Evolutionary conservation across 495 filamentous ascomycete genomes (phyloP), one percentile per base, ranked within the genome.

Genomic region (Daldinia bambusicola): DNA sequence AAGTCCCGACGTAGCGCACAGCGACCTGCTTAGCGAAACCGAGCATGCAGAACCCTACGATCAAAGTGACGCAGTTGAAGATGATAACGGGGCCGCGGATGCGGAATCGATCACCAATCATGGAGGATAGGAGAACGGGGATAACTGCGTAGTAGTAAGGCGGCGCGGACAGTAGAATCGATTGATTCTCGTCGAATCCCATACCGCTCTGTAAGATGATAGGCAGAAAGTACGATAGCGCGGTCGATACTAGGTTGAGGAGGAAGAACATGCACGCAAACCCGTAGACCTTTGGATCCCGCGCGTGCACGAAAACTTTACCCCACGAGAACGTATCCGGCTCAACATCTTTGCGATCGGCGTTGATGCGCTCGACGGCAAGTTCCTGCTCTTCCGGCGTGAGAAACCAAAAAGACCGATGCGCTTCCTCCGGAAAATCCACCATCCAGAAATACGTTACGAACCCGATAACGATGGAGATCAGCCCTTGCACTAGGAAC

Each of bases 101-200:
- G 22, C 84, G 83, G 73, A 84, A 89, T n/a, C 78, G 80, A 73
- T 94, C 91, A 32, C 89, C 89, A 9, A 91, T 77, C 9, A 88
- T 79, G 1, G 91, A 93, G 9, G 91, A 91, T 6, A 92, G 64
- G 5, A 93, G 75, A 2, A 91, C 91, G 0, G 91, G 91, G 4
- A 93, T 82, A 2, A 90, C 86, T 5, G 91, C 87, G 74, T 89
- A 93, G 74, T 92, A 93, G 72, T 93, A 93, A 1, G 91, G 91
- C 63, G 91, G 91, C 0, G 90, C 91, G 4, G 89, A 89, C 14
- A 94, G 87, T 1, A 93, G 78, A 61, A 93, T 93, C 0, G 90
- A 81, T 41, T 87, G 77, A 67, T 91, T 84, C 20, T 84, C 80
- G 55, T 85, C 86, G 69, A 92, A 93, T 0, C 90, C 90, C 84